A percentile compares a stretch with the other conserved stretches of the same genome.
Conservation (phyloP, 768 basidiomycete genomes). For the Leucocoprinus leucothites region DNA sequence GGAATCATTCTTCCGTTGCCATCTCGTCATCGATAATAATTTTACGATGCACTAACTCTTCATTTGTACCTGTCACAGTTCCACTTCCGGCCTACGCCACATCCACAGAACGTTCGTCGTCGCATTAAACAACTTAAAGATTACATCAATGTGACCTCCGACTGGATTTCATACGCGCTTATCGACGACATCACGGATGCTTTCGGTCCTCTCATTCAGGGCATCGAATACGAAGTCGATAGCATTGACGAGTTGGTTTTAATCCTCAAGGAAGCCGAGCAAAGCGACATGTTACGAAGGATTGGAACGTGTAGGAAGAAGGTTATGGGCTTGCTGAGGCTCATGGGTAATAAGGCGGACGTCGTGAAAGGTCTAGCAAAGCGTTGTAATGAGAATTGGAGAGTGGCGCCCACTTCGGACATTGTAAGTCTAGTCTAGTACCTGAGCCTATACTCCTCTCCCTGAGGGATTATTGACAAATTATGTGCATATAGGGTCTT, state of each 20-base stretch:
- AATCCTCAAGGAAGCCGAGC: constrained; percentile 93
- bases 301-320: constrained; percentile 99
- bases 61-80: constrained; percentile 49
- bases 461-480: background rate
- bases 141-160: constrained; percentile 97
- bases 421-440: constrained; percentile 54
- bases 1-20: no score
- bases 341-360: constrained; percentile 99
- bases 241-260: constrained; percentile 97
- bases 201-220: constrained; percentile 96
- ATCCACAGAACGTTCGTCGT: constrained; percentile 95
- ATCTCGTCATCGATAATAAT: background rate
- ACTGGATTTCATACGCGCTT: constrained; percentile 99
- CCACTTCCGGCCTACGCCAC: constrained; percentile 96
- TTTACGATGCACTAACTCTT: background rate
- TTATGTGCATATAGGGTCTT: constrained; percentile 59
- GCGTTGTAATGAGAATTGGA: constrained; percentile 98
- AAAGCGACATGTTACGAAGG: constrained; percentile 95
- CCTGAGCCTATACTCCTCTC: no score
- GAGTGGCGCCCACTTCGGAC: constrained; percentile 95
- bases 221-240: constrained; percentile 99
- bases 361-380: constrained; percentile 99
- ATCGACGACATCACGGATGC: constrained; percentile 99
- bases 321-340: constrained; percentile 92
- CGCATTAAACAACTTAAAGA: constrained; percentile 99